Evolutionary conservation across 2,329 filamentous ascomycete genomes (phyloP), one percentile per base, ranked within the genome.

Genomic region (Venturia nashicola): DNA sequence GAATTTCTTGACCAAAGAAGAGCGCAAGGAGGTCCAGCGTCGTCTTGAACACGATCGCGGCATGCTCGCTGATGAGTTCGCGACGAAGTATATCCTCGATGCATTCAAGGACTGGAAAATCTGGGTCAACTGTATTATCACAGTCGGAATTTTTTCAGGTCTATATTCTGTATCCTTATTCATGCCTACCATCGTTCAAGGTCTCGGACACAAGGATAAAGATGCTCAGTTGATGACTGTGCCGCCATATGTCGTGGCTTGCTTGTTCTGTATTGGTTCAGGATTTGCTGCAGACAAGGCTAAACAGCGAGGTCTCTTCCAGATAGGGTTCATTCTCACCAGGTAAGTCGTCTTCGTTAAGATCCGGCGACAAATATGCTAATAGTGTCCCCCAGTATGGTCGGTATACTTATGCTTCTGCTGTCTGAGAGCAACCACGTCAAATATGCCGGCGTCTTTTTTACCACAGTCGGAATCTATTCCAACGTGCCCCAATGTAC

Each of bases 181-280:
- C 70, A 67, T 79, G 27, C 77, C 76, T 0, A 87, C 87, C 0
- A 86, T 91, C 64, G 87, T 90, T 60, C 76, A 80, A 65, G 87
- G 86, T 6, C 80, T 90, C 1, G 81, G 83, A n/a, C 88, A 86
- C 72, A 79, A 74, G 65, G 76, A 79, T 18, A 83, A 86, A 60
- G 74, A 78, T 34, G 84, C 86, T 0, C 79, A 88, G 4, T 79
- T 88, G 16, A 76, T 89, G 62, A 87, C 85, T 0, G 82, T 81
- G 0, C 87, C 87, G 0, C 86, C 86, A 1, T 89, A 87, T 71
- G 81, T 86, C 9, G 71, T 69, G 59, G 73, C 73, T 12, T 75
- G 73, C 16, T n/a, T 59, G n/a, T 66, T 54, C 44, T 66, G 65
- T 46, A 66, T 66, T 39, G 34, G 43, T 14, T 51, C 27, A 20